phyloP scores from a whole-genome alignment of 257 asterid species.

The Salvia miltiorrhiza region DNA sequence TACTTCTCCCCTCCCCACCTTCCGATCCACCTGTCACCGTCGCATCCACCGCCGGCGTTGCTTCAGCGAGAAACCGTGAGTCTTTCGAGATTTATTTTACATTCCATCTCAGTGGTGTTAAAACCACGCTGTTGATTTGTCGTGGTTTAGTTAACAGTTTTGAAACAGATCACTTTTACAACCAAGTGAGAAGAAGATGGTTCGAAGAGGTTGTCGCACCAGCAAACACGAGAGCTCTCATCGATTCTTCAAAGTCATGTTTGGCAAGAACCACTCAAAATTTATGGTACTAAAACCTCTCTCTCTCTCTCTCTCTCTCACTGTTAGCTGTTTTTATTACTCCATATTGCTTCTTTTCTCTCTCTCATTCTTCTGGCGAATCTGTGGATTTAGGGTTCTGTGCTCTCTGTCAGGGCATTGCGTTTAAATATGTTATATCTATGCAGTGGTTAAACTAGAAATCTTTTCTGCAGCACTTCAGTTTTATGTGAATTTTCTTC shows the following conservation, averaged over 20 bases:
- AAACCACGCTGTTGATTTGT: background rate
- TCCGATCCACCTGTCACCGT: background rate
- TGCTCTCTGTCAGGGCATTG: background rate
- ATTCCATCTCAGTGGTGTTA: background rate
- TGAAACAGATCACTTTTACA: background rate
- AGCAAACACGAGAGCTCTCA: background rate
- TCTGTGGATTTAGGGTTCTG: background rate
- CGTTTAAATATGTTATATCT: background rate
- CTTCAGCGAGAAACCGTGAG: background rate
- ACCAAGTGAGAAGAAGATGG: background rate
- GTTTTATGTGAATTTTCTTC: background rate
- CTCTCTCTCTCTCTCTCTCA: background rate
- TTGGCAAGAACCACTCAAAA: conserved; percentile 11
- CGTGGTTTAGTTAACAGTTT: background rate
- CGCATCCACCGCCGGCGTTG: background rate
- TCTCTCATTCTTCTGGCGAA: too few species aligned
- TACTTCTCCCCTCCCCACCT: background rate
- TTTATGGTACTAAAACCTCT: conserved; percentile 23
- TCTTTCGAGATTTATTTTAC: background rate
- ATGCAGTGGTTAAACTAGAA: background rate
- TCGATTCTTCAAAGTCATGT: conserved; percentile 30
- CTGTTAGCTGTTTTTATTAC: too few species aligned
- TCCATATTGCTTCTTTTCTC: too few species aligned
- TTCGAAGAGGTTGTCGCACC: background rate
- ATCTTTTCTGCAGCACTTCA: background rate